Evolutionary conservation across 2,329 filamentous ascomycete genomes (phyloP).

Genomic region (Pestalotiopsis fici): DNA sequence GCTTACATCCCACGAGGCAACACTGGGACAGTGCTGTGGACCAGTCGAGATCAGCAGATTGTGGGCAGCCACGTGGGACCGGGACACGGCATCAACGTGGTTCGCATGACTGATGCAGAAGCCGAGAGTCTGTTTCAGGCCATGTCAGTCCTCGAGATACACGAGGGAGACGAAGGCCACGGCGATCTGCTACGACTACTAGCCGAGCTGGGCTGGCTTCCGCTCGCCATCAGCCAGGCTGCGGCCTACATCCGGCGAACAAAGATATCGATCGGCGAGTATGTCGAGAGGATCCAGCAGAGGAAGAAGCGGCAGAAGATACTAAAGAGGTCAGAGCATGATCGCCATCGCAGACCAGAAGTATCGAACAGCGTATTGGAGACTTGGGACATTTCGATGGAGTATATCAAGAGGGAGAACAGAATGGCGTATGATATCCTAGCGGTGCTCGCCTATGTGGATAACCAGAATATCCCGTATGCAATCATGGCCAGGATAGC

Average conservation of each 20-base stretch:
- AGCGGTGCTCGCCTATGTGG: slow-evolving; percentile 29
- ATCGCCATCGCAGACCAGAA: slow-evolving; percentile 26
- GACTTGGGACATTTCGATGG: slow-evolving; percentile 35
- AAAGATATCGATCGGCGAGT: slow-evolving; percentile 19
- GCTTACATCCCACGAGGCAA: slow-evolving; percentile 24
- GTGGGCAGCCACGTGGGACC: slow-evolving; percentile 23
- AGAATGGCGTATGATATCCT: slow-evolving; percentile 28
- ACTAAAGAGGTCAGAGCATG: slow-evolving; percentile 19
- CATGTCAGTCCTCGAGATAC: not conserved
- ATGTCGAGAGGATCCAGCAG: slow-evolving; percentile 23
- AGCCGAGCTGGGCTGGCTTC: slow-evolving; percentile 26
- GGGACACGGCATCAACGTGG: slow-evolving; percentile 21
- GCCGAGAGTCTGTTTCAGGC: slow-evolving; percentile 15
- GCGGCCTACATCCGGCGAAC: slow-evolving; percentile 31
- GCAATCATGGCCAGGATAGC: slow-evolving; percentile 24
- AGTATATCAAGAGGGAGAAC: slow-evolving; percentile 27
- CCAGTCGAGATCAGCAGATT: slow-evolving; percentile 30
- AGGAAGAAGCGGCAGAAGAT: slow-evolving; percentile 23
- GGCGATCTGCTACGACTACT: slow-evolving; percentile 16
- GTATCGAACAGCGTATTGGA: slow-evolving; percentile 33
- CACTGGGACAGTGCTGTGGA: slow-evolving; percentile 31
- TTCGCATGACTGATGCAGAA: slow-evolving; percentile 21
- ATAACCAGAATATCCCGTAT: slow-evolving; percentile 31
- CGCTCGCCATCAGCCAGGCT: slow-evolving; percentile 33
- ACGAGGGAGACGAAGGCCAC: not conserved